Percentiles rank a stretch among this genome's conserved stretches.
These are phyloP conservation scores for Mucor racemosus DNA, from an alignment of 371 early-diverging fungal species.

Conservation along the genomic window DNA sequence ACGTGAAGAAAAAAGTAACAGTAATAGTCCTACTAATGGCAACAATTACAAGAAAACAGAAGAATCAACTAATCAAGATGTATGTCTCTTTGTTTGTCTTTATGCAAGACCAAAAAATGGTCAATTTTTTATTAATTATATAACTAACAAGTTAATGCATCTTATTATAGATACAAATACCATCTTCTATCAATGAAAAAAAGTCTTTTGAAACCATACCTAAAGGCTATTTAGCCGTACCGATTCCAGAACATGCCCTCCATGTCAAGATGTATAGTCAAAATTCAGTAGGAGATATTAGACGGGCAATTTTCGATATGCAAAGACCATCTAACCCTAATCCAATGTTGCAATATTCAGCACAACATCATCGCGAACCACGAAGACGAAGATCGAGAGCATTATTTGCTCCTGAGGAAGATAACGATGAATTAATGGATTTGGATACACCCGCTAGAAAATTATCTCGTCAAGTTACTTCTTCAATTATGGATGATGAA, in stretches of 20 bases:
- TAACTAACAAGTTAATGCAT: background rate
- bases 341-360: conserved; percentile 3
- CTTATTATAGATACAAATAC: background rate
- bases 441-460: conserved; percentile 27
- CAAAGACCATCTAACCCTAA: conserved; percentile 14
- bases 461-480: conserved; percentile 21
- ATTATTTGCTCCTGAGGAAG: conserved; percentile 21
- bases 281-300: conserved; percentile 29
- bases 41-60: background rate
- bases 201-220: conserved; percentile 33
- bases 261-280: conserved; percentile 46
- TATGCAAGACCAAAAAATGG: no score
- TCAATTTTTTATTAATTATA: background rate
- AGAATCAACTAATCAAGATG: background rate
- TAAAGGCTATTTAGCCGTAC: conserved; percentile 41
- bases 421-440: conserved; percentile 24
- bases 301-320: conserved; percentile 30
- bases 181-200: conserved; percentile 7
- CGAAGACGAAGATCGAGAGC: conserved; percentile 29
- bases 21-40: background rate
- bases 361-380: conserved; percentile 13
- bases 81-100: background rate
- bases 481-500: conserved; percentile 31
- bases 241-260: conserved; percentile 38
- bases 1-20: conserved; percentile 1